These are phyloP conservation scores for Ilex paraguariensis DNA, from an alignment of 305 asterid species.

Conservation along the genomic window DNA sequence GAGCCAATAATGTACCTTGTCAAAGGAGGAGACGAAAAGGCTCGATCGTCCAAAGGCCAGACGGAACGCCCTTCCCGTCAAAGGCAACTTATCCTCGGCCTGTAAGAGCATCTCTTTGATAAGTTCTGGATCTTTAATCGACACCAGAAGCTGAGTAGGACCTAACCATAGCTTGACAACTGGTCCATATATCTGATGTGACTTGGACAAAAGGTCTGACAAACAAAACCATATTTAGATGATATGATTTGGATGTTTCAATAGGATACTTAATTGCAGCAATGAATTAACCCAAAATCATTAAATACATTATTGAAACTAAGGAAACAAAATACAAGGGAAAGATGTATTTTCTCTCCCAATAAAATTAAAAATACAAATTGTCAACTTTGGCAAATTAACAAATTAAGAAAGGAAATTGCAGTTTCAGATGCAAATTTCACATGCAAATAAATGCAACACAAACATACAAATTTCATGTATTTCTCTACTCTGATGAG, in stretches of 20 bases:
- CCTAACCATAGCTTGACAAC: constrained; percentile 43
- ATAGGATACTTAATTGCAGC: not conserved
- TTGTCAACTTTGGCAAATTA: not conserved
- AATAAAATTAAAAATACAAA: too few relatives aligned
- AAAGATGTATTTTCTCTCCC: not conserved
- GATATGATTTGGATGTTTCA: not conserved
- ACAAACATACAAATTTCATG: too few relatives aligned
- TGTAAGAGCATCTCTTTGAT: constrained; percentile 35
- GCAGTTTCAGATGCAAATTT: too few relatives aligned
- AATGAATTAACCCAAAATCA: too few relatives aligned
- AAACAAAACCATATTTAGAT: constrained; percentile 1
- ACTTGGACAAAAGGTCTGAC: constrained; percentile 25
- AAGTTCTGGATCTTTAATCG: constrained; percentile 33
- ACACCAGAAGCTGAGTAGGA: constrained; percentile 40
- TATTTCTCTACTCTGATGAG: too few relatives aligned
- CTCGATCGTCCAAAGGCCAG: constrained; percentile 39
- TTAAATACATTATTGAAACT: not conserved
- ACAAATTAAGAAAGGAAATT: not conserved
- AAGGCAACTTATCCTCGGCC: constrained; percentile 44
- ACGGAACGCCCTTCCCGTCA: constrained; percentile 36
- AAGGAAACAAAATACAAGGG: not conserved
- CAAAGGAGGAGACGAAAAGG: constrained; percentile 34
- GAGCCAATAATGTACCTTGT: constrained; percentile 23
- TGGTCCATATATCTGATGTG: constrained; percentile 35
- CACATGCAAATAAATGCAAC: too few relatives aligned